These are phyloP conservation scores for Podosphaera aphanis DNA, from an alignment of 2,329 filamentous ascomycete species.

Conservation along the genomic window DNA sequence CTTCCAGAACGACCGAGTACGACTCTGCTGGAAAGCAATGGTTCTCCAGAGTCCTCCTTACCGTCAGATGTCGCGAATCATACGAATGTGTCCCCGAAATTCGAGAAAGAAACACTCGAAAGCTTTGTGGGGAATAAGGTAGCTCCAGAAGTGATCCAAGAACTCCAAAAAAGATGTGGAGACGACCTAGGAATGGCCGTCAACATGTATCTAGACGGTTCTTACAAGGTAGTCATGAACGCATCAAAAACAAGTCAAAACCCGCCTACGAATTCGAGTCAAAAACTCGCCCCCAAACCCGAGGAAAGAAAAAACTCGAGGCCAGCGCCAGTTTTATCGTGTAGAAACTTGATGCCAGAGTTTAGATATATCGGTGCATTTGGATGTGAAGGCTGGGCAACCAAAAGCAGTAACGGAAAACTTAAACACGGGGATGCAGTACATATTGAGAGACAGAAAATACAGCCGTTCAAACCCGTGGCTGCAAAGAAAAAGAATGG, in stretches of 20 bases:
- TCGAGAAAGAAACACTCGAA: conserved; percentile 35
- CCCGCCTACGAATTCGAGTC: background rate
- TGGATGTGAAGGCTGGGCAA: conserved; percentile 79
- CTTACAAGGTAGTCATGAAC: conserved; percentile 25
- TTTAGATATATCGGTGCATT: conserved; percentile 74
- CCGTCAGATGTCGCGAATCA: background rate
- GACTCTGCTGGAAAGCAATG: background rate
- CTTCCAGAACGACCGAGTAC: background rate
- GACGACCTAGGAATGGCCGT: conserved; percentile 37
- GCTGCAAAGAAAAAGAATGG: conserved; percentile 22
- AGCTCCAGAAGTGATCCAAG: conserved; percentile 22
- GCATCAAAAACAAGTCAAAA: background rate
- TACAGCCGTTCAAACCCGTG: conserved; percentile 31
- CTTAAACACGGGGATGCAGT: conserved; percentile 66
- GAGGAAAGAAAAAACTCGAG: conserved; percentile 3
- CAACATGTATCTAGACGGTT: conserved; percentile 48
- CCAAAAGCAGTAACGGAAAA: conserved; percentile 52
- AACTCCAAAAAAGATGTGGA: conserved; percentile 30
- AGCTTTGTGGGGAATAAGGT: conserved; percentile 35
- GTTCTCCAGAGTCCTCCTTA: background rate
- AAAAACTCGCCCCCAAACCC: background rate
- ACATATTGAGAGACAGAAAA: conserved; percentile 65
- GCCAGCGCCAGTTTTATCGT: conserved; percentile 1
- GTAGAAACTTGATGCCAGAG: conserved; percentile 19
- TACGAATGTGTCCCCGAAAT: conserved; percentile 13